phyloP scores from a whole-genome alignment of 345 rosid genomes.

The Hibiscus tridactylites region DNA sequence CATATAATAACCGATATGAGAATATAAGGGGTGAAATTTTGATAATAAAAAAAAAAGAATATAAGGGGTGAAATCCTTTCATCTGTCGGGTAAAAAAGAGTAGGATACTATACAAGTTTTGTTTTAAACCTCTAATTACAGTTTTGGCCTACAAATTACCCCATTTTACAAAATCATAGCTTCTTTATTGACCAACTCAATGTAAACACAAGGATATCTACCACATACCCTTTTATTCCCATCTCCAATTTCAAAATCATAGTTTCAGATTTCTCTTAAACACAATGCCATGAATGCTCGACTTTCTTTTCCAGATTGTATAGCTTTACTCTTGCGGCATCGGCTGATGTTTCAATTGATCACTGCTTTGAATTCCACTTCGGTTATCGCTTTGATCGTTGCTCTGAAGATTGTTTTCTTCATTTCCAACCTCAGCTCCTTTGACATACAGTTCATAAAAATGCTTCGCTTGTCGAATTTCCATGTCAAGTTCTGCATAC shows the following conservation, averaged over 20 bases:
- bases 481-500: conserved; percentile 40
- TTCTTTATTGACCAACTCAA: not conserved
- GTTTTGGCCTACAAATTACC: not conserved
- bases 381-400: not conserved
- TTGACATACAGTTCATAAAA: conserved; percentile 23
- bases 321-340: conserved; percentile 21
- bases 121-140: not conserved
- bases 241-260: not conserved
- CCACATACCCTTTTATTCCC: conserved; percentile 9
- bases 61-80: too few relatives aligned
- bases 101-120: conserved; percentile 10
- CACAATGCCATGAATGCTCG: not conserved
- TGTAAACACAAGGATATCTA: not conserved
- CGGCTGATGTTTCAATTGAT: conserved; percentile 5
- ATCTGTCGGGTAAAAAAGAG: not conserved
- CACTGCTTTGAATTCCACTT: not conserved
- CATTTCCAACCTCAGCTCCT: conserved; percentile 16
- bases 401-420: not conserved
- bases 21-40: too few relatives aligned
- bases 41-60: too few relatives aligned
- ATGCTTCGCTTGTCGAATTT: conserved; percentile 40
- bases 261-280: too few relatives aligned
- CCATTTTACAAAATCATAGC: not conserved
- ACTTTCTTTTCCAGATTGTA: not conserved
- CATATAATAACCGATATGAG: too few relatives aligned